Evolutionary conservation across 441 rosid species (phyloP).

Genomic region (Jatropha multifida): DNA sequence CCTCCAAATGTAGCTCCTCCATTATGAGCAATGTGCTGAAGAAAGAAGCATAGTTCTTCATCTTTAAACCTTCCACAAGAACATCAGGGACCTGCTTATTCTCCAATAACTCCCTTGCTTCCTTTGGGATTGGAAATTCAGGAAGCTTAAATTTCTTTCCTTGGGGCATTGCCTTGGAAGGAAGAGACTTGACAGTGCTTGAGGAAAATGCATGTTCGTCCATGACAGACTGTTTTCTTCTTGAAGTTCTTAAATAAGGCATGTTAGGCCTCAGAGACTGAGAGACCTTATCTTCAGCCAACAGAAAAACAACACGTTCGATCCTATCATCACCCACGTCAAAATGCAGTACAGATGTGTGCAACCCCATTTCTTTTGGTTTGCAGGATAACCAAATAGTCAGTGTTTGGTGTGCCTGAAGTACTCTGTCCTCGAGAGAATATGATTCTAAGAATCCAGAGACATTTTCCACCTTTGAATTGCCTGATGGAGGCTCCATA

Average conservation of each 20-base stretch:
- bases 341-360: constrained; percentile 44
- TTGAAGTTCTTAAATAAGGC: constrained; percentile 33
- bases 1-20: constrained; percentile 60
- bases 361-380: constrained; percentile 54
- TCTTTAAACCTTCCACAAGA: constrained; percentile 32
- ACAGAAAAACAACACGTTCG: constrained; percentile 47
- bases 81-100: constrained; percentile 37
- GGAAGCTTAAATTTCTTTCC: constrained; percentile 30
- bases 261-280: constrained; percentile 39
- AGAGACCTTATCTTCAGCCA: constrained; percentile 53
- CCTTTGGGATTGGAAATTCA: constrained; percentile 43
- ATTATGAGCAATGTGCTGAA: constrained; percentile 45
- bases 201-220: constrained; percentile 29
- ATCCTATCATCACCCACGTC: constrained; percentile 46
- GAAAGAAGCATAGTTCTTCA: constrained; percentile 38
- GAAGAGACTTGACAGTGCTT: constrained; percentile 21
- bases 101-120: constrained; percentile 34
- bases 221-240: constrained; percentile 29
- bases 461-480: constrained; percentile 18
- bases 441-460: constrained; percentile 36
- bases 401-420: constrained; percentile 39
- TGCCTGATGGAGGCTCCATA: constrained; percentile 40
- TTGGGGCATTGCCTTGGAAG: constrained; percentile 11
- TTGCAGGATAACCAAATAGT: constrained; percentile 60
- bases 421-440: constrained; percentile 48